Base-by-base conservation (phyloP, 129 eudicot genomes). In the Chrysanthemum makinoi region DNA sequence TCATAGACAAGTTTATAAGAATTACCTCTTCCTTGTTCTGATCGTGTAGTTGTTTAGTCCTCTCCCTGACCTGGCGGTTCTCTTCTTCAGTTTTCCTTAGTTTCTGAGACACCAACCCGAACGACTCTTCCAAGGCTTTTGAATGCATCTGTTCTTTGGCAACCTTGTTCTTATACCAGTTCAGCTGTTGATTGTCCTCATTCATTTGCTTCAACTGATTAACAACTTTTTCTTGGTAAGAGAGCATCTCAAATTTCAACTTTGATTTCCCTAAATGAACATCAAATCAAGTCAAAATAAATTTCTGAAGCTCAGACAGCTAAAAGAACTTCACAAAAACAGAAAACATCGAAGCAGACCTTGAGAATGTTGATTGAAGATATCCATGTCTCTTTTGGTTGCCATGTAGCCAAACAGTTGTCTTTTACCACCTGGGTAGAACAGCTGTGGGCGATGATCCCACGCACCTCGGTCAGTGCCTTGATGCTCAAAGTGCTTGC, bases 321-420 rank as follows among this genome's bases (percentile, higher is more conserved):
- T 44, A 47, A 18, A 30, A 39, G 18, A 28, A 71, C 22, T 39
- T 43, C 33, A 55, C 4, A n/a, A 24, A 62, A 63, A 62, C 30
- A 13, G 62, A 33, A 58, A 46, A 57, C 58, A 57, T 15, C 4
- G 35, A 66, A 50, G 57, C 66, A 73, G 19, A 89, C 98, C 96
- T 59, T 63, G 83, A 13, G 80, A 78, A 74, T 93, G 98, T 67
- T 75, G 84, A 71, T 93, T 93, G 26, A 89, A 89, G 35, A 22
- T 8, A 16, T 89, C 88, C 59, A 93, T 7, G 43, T 93, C 98
- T 49, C 53, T 72, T 75, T 82, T 83, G 49, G 83, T 86, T 2
- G 98, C 95, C 83, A 93, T 66, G 81, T 77, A 93, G 10, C 96
- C 98, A 70, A 83, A 89, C 0, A 93, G 80, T 20, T 80, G 88